phyloP scores from a whole-genome alignment of 2,329 filamentous ascomycete species.

The Phyllosticta citrichinensis region DNA sequence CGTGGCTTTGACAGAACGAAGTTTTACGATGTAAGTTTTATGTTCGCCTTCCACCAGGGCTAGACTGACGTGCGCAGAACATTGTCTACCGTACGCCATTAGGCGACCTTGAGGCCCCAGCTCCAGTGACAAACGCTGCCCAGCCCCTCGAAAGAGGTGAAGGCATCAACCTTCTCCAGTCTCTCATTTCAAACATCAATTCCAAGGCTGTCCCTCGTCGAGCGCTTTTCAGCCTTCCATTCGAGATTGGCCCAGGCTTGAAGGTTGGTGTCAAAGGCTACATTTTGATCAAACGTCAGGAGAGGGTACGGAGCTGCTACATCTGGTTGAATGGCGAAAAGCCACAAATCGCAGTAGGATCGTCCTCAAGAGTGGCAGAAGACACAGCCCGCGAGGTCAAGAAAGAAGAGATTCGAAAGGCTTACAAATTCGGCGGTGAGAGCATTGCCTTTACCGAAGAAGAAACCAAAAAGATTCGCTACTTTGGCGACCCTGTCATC shows the following conservation, averaged over 20 bases:
- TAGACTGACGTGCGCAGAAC: conserved; percentile 44
- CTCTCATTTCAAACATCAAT: conserved; percentile 77
- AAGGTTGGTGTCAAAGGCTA: conserved; percentile 90
- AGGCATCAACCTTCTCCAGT: conserved; percentile 68
- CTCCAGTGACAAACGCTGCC: conserved; percentile 42
- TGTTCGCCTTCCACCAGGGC: background rate
- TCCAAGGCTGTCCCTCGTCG: conserved; percentile 81
- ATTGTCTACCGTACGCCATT: conserved; percentile 71
- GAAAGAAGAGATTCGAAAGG: conserved; percentile 74
- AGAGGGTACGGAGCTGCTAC: conserved; percentile 71
- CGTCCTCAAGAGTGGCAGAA: conserved; percentile 65
- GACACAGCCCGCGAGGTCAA: conserved; percentile 69
- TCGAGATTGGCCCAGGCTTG: conserved; percentile 78
- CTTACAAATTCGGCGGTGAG: conserved; percentile 91
- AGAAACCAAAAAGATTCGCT: conserved; percentile 65
- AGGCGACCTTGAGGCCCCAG: conserved; percentile 57
- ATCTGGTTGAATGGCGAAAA: conserved; percentile 82
- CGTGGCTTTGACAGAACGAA: conserved; percentile 68
- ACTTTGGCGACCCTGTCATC: conserved; percentile 74
- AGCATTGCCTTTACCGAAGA: conserved; percentile 78
- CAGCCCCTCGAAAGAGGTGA: conserved; percentile 59
- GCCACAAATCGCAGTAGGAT: conserved; percentile 65
- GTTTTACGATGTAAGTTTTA: conserved; percentile 71
- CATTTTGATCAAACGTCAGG: conserved; percentile 76
- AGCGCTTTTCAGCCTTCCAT: conserved; percentile 73